Percentiles rank a stretch among this genome's conserved stretches.
These are phyloP conservation scores for Candida mesenterica DNA, from an alignment of 1,139 yeast genomes.

Conservation along the genomic window DNA sequence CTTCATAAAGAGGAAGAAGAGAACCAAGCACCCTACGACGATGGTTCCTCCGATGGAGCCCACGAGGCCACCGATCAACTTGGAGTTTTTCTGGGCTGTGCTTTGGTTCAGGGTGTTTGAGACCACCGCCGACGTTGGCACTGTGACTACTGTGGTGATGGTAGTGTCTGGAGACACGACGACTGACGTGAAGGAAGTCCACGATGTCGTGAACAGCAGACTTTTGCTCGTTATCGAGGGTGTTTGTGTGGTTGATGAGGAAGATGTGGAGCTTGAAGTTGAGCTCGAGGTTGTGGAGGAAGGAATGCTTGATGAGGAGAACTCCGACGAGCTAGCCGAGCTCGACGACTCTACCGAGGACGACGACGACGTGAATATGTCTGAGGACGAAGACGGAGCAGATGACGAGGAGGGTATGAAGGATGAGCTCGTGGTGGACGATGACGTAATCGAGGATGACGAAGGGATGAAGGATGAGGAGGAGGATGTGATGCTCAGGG, in stretches of 20 bases:
- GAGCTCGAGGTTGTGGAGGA: slow-evolving; percentile 6
- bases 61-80: slow-evolving; percentile 47
- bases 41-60: slow-evolving; percentile 50
- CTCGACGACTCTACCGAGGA: slow-evolving; percentile 3
- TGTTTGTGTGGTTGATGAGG: slow-evolving; percentile 6
- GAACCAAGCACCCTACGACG: slow-evolving; percentile 38
- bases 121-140: slow-evolving; percentile 28
- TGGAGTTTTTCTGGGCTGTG: slow-evolving; percentile 29
- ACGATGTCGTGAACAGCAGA: slow-evolving; percentile 7
- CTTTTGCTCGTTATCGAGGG: slow-evolving; percentile 13
- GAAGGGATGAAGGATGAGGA: not conserved
- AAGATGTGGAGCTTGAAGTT: slow-evolving; percentile 7
- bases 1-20: slow-evolving; percentile 36
- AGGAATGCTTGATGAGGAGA: slow-evolving; percentile 3
- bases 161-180: slow-evolving; percentile 35
- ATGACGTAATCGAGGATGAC: slow-evolving; percentile 1
- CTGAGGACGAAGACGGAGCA: slow-evolving; percentile 3
- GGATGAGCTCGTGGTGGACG: no score
- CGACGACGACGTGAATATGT: slow-evolving; percentile 1
- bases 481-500: not conserved
- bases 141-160: slow-evolving; percentile 40
- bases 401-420: slow-evolving; percentile 2
- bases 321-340: slow-evolving; percentile 1
- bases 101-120: slow-evolving; percentile 13
- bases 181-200: slow-evolving; percentile 25